Conservation (phyloP, 208 protist genomes). For the Polymyxa betae region DNA sequence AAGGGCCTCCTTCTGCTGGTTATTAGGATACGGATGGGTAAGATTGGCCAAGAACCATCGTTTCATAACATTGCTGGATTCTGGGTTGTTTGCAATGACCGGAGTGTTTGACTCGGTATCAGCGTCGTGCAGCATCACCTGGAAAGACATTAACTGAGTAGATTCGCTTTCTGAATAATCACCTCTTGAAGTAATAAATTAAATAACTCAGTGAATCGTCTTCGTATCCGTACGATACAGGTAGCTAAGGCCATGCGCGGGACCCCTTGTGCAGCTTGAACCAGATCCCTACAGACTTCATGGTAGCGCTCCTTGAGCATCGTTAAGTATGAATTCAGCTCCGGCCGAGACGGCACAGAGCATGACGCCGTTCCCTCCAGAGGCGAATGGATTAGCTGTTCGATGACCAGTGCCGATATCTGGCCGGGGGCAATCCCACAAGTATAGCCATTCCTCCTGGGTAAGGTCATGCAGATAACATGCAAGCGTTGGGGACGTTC, state of each 20-base stretch:
- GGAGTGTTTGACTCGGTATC: not conserved
- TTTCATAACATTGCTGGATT: conserved; percentile 22
- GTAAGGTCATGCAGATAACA: conserved; percentile 32
- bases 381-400: not conserved
- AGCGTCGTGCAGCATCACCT: conserved; percentile 10
- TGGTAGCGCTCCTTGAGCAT: conserved; percentile 13
- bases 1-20: conserved; percentile 2
- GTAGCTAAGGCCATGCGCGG: not conserved
- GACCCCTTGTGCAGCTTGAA: not conserved
- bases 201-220: conserved; percentile 39
- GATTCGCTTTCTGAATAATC: no score
- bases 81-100: not conserved
- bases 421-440: not conserved
- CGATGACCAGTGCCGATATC: not conserved
- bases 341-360: not conserved
- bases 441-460: not conserved
- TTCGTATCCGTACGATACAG: conserved; percentile 19
- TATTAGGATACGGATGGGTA: conserved; percentile 17
- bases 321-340: conserved; percentile 4
- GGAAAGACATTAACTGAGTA: not conserved
- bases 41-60: conserved; percentile 44
- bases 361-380: not conserved
- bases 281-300: not conserved
- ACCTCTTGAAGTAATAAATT: not conserved
- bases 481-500: no score